Evolutionary conservation across 441 rosid species (phyloP).

Genomic region (Breynia disticha): DNA sequence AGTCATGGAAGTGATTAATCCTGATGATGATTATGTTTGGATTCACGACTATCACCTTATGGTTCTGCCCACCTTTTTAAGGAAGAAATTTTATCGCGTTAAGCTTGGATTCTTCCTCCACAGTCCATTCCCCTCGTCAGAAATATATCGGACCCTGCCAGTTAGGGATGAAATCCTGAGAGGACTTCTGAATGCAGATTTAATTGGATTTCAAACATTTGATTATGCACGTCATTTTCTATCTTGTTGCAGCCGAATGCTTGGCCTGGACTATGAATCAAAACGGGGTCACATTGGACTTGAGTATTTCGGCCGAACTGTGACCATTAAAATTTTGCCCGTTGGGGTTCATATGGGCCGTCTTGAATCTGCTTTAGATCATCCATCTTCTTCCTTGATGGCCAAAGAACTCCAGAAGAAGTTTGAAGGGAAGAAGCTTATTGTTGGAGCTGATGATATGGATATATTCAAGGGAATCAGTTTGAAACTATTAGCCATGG

Average conservation of each 20-base stretch:
- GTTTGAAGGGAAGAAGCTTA: slow-evolving; percentile 45
- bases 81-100: slow-evolving; percentile 50
- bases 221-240: slow-evolving; percentile 78
- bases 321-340: slow-evolving; percentile 58
- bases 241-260: slow-evolving; percentile 67
- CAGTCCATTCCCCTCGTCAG: slow-evolving; percentile 75
- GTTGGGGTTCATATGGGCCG: slow-evolving; percentile 62
- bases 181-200: slow-evolving; percentile 61
- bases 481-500: slow-evolving; percentile 61
- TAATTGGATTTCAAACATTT: slow-evolving; percentile 71
- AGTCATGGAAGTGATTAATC: slow-evolving; percentile 64
- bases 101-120: slow-evolving; percentile 80
- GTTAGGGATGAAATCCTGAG: slow-evolving; percentile 56
- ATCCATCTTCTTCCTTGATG: slow-evolving; percentile 43
- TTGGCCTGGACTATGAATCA: slow-evolving; percentile 67
- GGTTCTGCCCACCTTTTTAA: slow-evolving; percentile 72
- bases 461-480: slow-evolving; percentile 81
- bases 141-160: slow-evolving; percentile 63
- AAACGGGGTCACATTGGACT: slow-evolving; percentile 67
- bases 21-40: slow-evolving; percentile 70
- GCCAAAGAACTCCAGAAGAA: slow-evolving; percentile 46
- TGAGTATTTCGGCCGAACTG: slow-evolving; percentile 68
- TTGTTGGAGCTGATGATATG: slow-evolving; percentile 71
- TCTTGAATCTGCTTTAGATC: slow-evolving; percentile 50
- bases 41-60: slow-evolving; percentile 77